Evolutionary conservation across 148 eudicot genomes (phyloP), one percentile per base, ranked within the genome.

Genomic region (Suaeda aralocaspica): DNA sequence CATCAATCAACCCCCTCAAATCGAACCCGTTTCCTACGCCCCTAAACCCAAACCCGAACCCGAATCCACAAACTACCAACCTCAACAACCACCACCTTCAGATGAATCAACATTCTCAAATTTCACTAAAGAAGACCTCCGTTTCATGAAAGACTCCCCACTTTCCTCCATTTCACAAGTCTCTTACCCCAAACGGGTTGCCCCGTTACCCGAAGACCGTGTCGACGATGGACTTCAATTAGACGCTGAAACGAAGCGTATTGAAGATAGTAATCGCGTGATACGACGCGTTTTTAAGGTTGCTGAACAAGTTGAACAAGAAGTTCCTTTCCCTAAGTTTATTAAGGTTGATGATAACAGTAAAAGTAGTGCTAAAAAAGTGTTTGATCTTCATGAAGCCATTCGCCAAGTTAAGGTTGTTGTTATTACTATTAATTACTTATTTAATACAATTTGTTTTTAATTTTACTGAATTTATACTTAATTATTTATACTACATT

Each of bases 371-470:
- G 80, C 79, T 58, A 85, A 73, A 76, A 79, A 72, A 51, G 68
- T 94, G 67, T 81, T 75, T 77, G 98, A 94, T 84, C 85, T 94
- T 62, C 88, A 87, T 29, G 97, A 91, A 8, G 97, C 97, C 0
- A 82, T 94, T 81, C 88, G 78, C 14, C 91, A 82, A 39, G 79
- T 91, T 12, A 91, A 91, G 96, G 96, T 93, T 63, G 1, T 77
- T 26, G 3, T 26, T 49, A 49, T 21, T 45, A n/a, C n/a, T n/a
- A n/a, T n/a, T n/a, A n/a, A n/a, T n/a, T n/a, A n/a, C n/a, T n/a
- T n/a, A n/a, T n/a, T n/a, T n/a, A n/a, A n/a, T n/a, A n/a, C n/a
- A n/a, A n/a, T n/a, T n/a, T n/a, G n/a, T n/a, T n/a, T n/a, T n/a
- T n/a, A n/a, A n/a, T n/a, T n/a, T n/a, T n/a, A n/a, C n/a, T n/a